Evolutionary conservation across 169 alveolate species (phyloP).

Genomic region (Perkinsus marinus): DNA sequence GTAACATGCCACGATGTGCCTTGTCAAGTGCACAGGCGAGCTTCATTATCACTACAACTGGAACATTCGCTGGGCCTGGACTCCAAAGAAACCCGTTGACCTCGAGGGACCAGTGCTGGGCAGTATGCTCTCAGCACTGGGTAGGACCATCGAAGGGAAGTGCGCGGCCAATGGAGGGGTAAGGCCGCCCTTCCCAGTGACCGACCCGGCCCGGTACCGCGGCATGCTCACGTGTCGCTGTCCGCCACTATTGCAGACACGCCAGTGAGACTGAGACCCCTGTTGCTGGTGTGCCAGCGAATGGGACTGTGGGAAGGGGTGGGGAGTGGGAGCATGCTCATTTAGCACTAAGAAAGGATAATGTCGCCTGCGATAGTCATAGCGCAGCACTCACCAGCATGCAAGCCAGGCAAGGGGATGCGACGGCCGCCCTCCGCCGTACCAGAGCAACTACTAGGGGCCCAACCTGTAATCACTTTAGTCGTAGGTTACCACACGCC

Average conservation of each 20-base stretch:
- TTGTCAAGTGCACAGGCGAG: not conserved
- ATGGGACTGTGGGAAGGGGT: not conserved
- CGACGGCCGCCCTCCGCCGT: not conserved
- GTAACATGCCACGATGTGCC: not conserved
- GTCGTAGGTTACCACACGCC: too few species aligned
- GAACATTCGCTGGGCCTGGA: not conserved
- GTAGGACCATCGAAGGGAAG: not conserved
- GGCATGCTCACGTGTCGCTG: not conserved
- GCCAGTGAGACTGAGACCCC: not conserved
- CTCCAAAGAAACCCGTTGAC: not conserved
- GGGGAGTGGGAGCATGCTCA: not conserved
- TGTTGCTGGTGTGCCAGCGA: not conserved
- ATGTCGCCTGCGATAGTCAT: too few species aligned
- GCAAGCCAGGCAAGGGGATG: too few species aligned
- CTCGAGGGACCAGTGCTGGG: not conserved
- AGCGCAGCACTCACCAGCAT: too few species aligned
- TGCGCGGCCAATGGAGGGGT: not conserved
- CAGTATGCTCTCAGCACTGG: not conserved
- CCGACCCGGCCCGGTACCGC: not conserved
- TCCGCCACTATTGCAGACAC: not conserved
- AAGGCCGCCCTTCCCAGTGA: not conserved
- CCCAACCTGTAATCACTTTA: too few species aligned
- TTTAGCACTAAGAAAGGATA: too few species aligned
- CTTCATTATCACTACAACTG: not conserved
- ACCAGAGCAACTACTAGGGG: not conserved